Evolutionary conservation across 31 red algal genomes (phyloP), one percentile per base, ranked within the genome.

Genomic region (Bonnemaisonia californica): DNA sequence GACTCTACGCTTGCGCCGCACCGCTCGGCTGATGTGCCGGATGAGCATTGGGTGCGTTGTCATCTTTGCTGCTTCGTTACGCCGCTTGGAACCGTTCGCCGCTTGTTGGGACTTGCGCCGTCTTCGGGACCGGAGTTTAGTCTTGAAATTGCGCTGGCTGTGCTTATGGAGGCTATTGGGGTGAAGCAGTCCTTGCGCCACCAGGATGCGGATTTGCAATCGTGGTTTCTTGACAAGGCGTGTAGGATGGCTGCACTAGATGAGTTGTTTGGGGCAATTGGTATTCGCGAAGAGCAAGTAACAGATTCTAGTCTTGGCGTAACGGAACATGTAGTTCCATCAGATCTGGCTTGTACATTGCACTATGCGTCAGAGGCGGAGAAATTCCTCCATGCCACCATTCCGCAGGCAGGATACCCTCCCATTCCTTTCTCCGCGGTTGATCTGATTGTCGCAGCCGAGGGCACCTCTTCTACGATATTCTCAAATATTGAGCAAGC

Each of bases 131-230:
- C 69, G 3, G 13, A 24, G 4, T 73, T 73, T 73, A 38, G 39
- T 23, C 35, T 3, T 29, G 37, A 24, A 4, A 0, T 73, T 73
- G 69, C 41, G 4, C 21, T 24, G 21, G 69, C 69, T 8, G 11
- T 73, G 7, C 41, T 73, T 39, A n/a, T 73, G 31, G 69, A 73
- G 40, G 69, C 69, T 51, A 22, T 73, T n/a, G 69, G 69, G 3
- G 69, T 38, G 24, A n/a, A 27, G 32, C 23, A 29, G n/a, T 27
- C 23, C n/a, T 13, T 73, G 38, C 35, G 37, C 19, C n/a, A n/a
- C n/a, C n/a, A n/a, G n/a, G 69, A 73, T 28, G 51, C 21, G 39
- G 41, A 51, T 35, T 38, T 73, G 22, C 69, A 38, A 19, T 21
- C 31, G n/a, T 73, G 69, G 69, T 29, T 73, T 27, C 41, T 73